Percentiles rank a stretch among this genome's conserved stretches.
These are phyloP conservation scores for Pistacia vera DNA, from an alignment of 345 rosid genomes.

Conservation along the genomic window DNA sequence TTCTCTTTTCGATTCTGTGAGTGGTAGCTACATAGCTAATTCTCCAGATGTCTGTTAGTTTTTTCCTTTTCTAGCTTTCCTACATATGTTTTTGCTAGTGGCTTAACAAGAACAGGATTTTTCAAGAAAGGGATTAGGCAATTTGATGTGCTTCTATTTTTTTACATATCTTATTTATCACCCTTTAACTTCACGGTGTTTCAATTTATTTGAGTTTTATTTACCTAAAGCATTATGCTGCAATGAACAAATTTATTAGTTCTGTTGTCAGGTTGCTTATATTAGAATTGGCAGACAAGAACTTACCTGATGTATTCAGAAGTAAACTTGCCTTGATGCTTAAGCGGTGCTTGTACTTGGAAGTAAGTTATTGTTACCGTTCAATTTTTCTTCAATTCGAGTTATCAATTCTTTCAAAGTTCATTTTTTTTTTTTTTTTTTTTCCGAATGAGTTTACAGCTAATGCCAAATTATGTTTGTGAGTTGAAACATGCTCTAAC, in stretches of 20 bases:
- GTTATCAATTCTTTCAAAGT: not conserved
- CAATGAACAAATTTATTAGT: not conserved
- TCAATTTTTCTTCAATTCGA: not conserved
- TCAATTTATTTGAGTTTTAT: not conserved
- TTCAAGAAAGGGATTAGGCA: not conserved
- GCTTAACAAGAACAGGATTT: not conserved
- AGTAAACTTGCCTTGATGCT: constrained; percentile 42
- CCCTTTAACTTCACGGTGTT: not conserved
- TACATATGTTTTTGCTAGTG: too few relatives aligned
- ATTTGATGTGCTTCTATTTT: not conserved
- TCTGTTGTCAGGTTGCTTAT: constrained; percentile 42
- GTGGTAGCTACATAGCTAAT: not conserved
- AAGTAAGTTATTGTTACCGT: constrained; percentile 43
- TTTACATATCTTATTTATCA: not conserved
- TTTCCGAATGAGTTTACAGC: not conserved
- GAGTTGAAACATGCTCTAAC: not conserved
- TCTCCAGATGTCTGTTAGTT: not conserved
- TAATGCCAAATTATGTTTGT: not conserved
- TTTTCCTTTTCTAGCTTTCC: not conserved
- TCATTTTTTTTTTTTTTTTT: not conserved
- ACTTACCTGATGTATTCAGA: constrained; percentile 26
- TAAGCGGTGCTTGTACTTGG: constrained; percentile 44
- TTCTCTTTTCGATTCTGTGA: not conserved
- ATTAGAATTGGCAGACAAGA: constrained; percentile 46
- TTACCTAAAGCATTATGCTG: not conserved